Conservation (phyloP, 345 rosid species). For the Mallotus nudiflorus region DNA sequence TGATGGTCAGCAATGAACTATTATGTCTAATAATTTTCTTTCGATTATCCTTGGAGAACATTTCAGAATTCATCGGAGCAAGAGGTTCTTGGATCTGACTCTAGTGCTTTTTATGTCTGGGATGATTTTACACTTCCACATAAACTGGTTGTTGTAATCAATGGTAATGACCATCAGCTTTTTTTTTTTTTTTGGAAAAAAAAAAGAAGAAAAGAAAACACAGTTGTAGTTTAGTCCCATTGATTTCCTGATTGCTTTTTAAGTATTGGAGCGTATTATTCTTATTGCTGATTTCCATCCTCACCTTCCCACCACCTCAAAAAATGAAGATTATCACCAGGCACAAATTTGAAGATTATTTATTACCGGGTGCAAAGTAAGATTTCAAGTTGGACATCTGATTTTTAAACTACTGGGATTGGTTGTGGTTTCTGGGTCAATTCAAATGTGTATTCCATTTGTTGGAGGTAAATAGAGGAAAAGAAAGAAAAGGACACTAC, state of each 20-base stretch:
- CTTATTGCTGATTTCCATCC: too few relatives aligned
- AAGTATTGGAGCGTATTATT: not conserved
- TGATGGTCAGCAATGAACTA: slow-evolving; percentile 5
- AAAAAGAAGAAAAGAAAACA: not conserved
- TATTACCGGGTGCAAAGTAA: not conserved
- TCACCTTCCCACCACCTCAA: not conserved
- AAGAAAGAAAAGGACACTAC: not conserved
- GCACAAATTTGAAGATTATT: not conserved
- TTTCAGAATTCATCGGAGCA: slow-evolving; percentile 73
- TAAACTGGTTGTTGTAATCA: slow-evolving; percentile 70
- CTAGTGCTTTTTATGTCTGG: slow-evolving; percentile 76
- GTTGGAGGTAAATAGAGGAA: not conserved
- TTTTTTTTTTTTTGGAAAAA: not conserved
- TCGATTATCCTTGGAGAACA: slow-evolving; percentile 21
- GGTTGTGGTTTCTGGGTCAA: not conserved
- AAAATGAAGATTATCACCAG: too few relatives aligned
- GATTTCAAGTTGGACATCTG: not conserved
- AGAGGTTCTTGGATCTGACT: slow-evolving; percentile 76
- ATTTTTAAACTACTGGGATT: not conserved
- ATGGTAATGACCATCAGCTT: slow-evolving; percentile 46
- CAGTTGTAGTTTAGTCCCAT: not conserved
- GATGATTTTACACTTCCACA: slow-evolving; percentile 89
- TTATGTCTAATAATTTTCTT: slow-evolving; percentile 7
- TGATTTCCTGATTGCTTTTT: not conserved
- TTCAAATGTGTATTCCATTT: not conserved